Evolutionary conservation across 331 rosid species (phyloP).

Genomic region (Quercus tomentella): DNA sequence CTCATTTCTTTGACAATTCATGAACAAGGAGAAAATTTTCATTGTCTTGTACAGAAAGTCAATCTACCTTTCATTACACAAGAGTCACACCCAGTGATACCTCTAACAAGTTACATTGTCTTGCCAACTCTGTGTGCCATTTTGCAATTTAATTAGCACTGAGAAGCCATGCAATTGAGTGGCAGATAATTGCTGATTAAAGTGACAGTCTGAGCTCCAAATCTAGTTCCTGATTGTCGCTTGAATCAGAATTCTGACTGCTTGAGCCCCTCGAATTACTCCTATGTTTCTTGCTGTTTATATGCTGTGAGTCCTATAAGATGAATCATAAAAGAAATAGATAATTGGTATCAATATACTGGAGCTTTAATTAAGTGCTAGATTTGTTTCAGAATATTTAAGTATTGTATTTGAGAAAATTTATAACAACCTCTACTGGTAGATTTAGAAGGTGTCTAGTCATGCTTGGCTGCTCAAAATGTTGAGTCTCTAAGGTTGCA

Average conservation of each 20-base stretch:
- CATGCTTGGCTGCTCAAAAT: conserved; percentile 53
- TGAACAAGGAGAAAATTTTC: conserved; percentile 19
- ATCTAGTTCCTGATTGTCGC: conserved; percentile 84
- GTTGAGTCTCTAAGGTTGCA: conserved; percentile 47
- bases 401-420: background rate
- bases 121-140: conserved; percentile 18
- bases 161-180: conserved; percentile 11
- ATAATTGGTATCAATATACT: background rate
- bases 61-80: conserved; percentile 43
- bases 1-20: conserved; percentile 23
- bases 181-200: conserved; percentile 20
- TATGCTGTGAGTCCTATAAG: conserved; percentile 53
- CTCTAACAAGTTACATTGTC: conserved; percentile 27
- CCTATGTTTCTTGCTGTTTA: conserved; percentile 38
- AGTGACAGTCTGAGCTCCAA: conserved; percentile 92
- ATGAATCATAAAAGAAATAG: background rate
- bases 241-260: conserved; percentile 88
- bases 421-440: conserved; percentile 28
- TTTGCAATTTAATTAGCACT: conserved; percentile 32
- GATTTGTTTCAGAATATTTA: background rate
- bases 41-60: conserved; percentile 25
- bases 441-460: conserved; percentile 67
- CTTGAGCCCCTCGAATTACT: conserved; percentile 60
- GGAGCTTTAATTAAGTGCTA: background rate
- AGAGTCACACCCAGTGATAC: conserved; percentile 31